Base-by-base conservation (phyloP, 2,329 filamentous ascomycete genomes). In the Ascocoryne sarcoides region DNA sequence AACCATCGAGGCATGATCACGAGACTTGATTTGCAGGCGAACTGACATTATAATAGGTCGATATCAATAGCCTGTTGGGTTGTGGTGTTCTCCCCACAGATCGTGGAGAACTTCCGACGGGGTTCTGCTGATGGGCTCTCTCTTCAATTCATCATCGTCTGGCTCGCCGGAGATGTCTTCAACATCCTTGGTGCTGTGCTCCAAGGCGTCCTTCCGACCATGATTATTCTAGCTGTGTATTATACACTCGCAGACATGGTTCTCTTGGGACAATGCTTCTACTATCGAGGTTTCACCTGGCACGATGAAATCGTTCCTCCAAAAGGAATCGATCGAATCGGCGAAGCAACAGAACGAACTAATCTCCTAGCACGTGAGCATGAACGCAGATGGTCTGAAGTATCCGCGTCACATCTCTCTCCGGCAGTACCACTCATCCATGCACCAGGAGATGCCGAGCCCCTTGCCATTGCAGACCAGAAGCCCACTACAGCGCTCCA, bases 51-150 rank as follows among this genome's bases (percentile, higher is more conserved):
- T 41, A 19, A 21, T 54, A 86, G 89, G 26, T 95, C 89, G 7
- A 89, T 98, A 52, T 95, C 87, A 33, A 95, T 98, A 59, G 89
- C 89, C 37, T 95, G 89, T 61, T 59, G 92, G 92, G 84, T 96
- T 42, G 86, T 96, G 26, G 92, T 98, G 43, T 98, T 95, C 67
- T 92, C 87, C 1, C 92, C 92, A 2, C 92, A 98, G 55, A 95
- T 98, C 54, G 82, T 95, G 53, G 87, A 95, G 58, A 95, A 95
- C 60, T 95, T 95, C 66, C 81, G 80, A 48, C 77, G 88, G 41
- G 69, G 76, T 50, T 93, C 84, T 30, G 86, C 88, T 43, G 87
- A 95, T 60, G 90, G 88, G 2, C 71, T 96, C 1, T 94, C 86
- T 0, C 75, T 95, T 10, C 82, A 90, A 41, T 98, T 96, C 67